Percentiles rank a stretch among this genome's conserved stretches.
phyloP scores from a whole-genome alignment of 768 basidiomycete genomes.

The Russula lepida region DNA sequence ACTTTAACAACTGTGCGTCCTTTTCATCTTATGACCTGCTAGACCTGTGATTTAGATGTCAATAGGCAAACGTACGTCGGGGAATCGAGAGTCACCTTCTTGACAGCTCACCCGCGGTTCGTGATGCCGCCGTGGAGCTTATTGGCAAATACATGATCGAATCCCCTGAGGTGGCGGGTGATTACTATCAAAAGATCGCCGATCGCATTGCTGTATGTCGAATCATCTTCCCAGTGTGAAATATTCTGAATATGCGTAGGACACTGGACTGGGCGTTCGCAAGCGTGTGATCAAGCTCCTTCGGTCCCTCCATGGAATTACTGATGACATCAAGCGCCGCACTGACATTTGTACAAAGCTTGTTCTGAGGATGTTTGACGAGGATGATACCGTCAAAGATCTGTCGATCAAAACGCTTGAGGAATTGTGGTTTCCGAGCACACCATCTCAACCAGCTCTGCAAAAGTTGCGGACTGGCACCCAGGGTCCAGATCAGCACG shows the following conservation, averaged over 20 bases:
- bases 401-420: constrained; percentile 84
- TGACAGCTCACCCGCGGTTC: constrained; percentile 88
- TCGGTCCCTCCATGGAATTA: constrained; percentile 67
- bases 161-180: constrained; percentile 75
- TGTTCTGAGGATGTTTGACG: constrained; percentile 78
- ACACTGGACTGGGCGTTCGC: constrained; percentile 87
- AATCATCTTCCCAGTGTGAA: background rate
- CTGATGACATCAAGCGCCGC: constrained; percentile 48
- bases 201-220: constrained; percentile 79
- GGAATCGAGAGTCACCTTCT: constrained; percentile 86
- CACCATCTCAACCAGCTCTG: background rate
- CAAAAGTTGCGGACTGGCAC: constrained; percentile 30
- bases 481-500: constrained; percentile 29
- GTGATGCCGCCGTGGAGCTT: constrained; percentile 93
- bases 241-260: constrained; percentile 40
- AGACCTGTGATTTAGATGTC: constrained; percentile 5
- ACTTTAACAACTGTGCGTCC: constrained; percentile 63
- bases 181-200: constrained; percentile 84
- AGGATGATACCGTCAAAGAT: constrained; percentile 93
- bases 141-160: constrained; percentile 97
- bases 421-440: constrained; percentile 75
- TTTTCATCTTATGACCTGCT: background rate
- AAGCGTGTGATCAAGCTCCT: constrained; percentile 95
- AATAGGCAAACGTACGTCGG: constrained; percentile 65
- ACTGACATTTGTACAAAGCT: constrained; percentile 79